These are phyloP conservation scores for Silene latifolia DNA, from an alignment of 148 eudicot species.

Conservation along the genomic window DNA sequence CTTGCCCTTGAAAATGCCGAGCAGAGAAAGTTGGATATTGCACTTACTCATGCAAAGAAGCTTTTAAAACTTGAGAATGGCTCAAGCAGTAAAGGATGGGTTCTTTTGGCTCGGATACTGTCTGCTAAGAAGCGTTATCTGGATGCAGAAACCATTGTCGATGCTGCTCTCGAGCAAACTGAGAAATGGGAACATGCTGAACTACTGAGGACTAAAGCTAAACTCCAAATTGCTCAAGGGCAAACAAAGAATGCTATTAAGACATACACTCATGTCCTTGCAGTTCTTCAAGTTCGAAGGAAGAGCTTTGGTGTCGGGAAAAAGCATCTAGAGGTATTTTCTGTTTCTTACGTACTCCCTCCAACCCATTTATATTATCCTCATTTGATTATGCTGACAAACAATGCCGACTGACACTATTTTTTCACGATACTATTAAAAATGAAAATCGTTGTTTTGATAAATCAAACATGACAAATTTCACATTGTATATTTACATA, in stretches of 20 bases:
- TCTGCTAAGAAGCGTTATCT: conserved; percentile 65
- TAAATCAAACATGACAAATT: background rate
- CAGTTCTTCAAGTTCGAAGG: conserved; percentile 67
- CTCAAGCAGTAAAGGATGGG: conserved; percentile 67
- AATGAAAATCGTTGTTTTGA: too few relatives aligned
- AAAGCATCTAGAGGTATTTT: conserved; percentile 47
- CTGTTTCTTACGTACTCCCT: background rate
- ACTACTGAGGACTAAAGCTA: conserved; percentile 73
- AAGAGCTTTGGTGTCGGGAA: conserved; percentile 52
- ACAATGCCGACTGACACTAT: too few relatives aligned
- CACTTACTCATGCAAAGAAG: conserved; percentile 64
- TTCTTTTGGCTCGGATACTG: conserved; percentile 65
- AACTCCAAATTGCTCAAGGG: conserved; percentile 67
- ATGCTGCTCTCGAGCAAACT: conserved; percentile 80
- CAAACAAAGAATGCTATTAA: conserved; percentile 50
- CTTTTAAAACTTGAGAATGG: conserved; percentile 63
- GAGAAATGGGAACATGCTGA: conserved; percentile 87
- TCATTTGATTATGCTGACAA: too few relatives aligned
- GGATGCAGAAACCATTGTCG: conserved; percentile 66
- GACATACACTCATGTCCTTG: conserved; percentile 76
- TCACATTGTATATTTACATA: background rate
- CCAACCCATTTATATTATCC: background rate
- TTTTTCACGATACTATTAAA: too few relatives aligned
- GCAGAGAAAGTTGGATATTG: conserved; percentile 82
- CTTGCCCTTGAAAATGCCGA: conserved; percentile 77